Percentiles rank a stretch among this genome's conserved stretches.
phyloP scores from a whole-genome alignment of 1,284 basidiomycete species.

The Pseudozyma thailandica region DNA sequence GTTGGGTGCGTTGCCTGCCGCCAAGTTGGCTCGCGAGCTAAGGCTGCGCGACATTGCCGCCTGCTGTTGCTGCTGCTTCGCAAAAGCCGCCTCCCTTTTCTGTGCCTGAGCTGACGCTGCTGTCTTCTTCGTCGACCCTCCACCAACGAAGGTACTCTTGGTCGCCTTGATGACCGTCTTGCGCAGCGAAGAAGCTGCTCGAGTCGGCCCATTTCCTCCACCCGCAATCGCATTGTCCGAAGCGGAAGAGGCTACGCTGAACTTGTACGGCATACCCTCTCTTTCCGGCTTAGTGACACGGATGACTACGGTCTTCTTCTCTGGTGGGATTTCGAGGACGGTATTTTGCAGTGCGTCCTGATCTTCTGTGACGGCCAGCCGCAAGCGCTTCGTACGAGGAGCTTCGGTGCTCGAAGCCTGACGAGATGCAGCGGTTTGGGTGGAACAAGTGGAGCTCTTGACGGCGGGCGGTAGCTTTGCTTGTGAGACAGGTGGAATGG shows the following conservation, averaged over 20 bases:
- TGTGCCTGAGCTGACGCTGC: constrained; percentile 10
- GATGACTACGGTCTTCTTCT: constrained; percentile 36
- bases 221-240: not conserved
- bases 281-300: constrained; percentile 37
- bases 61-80: constrained; percentile 28
- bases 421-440: constrained; percentile 1
- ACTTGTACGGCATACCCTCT: constrained; percentile 39
- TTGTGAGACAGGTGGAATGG: constrained; percentile 23
- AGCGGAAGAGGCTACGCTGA: constrained; percentile 19
- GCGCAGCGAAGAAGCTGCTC: constrained; percentile 19
- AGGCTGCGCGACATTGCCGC: constrained; percentile 32
- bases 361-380: constrained; percentile 37
- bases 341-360: constrained; percentile 31
- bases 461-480: constrained; percentile 16
- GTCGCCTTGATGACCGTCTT: constrained; percentile 48
- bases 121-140: constrained; percentile 21
- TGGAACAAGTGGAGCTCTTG: not conserved
- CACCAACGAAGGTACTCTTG: constrained; percentile 25
- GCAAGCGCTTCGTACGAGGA: constrained; percentile 26
- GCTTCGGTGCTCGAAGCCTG: constrained; percentile 16
- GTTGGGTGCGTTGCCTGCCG: not conserved
- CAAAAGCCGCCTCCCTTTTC: constrained; percentile 26
- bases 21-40: constrained; percentile 20
- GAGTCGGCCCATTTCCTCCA: constrained; percentile 1
- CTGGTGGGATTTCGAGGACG: constrained; percentile 33